phyloP scores from a whole-genome alignment of 1,284 basidiomycete species.

The Boletus semigastroideus region DNA sequence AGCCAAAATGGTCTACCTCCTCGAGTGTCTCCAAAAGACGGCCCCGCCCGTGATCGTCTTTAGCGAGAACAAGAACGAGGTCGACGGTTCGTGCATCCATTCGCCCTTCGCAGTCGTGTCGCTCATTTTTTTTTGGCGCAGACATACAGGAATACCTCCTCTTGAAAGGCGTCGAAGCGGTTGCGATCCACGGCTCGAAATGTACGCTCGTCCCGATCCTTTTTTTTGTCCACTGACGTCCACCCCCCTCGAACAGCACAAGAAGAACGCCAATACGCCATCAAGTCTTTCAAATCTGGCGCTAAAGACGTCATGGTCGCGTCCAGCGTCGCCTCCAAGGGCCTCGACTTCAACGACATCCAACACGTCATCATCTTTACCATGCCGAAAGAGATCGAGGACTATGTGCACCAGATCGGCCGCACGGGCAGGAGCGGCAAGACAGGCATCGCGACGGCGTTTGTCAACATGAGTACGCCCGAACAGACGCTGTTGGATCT shows the following conservation, averaged over 20 bases:
- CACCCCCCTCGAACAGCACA: constrained; percentile 59
- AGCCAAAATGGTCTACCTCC: constrained; percentile 98
- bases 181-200: constrained; percentile 98
- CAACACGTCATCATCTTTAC: constrained; percentile 97
- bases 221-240: not conserved
- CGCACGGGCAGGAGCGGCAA: constrained; percentile 97
- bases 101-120: not conserved
- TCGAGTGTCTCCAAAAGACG: constrained; percentile 98
- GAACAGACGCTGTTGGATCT: constrained; percentile 96
- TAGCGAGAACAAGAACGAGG: constrained; percentile 99
- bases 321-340: constrained; percentile 95
- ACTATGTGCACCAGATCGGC: constrained; percentile 98
- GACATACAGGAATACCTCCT: constrained; percentile 98
- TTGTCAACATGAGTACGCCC: constrained; percentile 95
- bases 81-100: constrained; percentile 69
- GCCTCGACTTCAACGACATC: constrained; percentile 97
- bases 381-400: constrained; percentile 99
- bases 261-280: constrained; percentile 98
- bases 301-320: constrained; percentile 99
- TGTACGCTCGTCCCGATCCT: constrained; percentile 47
- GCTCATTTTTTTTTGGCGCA: constrained; percentile 31
- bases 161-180: constrained; percentile 96
- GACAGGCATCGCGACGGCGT: constrained; percentile 99
- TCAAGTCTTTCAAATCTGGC: constrained; percentile 95
- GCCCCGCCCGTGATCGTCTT: constrained; percentile 98